phyloP scores from a whole-genome alignment of 495 filamentous ascomycete genomes.

The Daldinia grandis region DNA sequence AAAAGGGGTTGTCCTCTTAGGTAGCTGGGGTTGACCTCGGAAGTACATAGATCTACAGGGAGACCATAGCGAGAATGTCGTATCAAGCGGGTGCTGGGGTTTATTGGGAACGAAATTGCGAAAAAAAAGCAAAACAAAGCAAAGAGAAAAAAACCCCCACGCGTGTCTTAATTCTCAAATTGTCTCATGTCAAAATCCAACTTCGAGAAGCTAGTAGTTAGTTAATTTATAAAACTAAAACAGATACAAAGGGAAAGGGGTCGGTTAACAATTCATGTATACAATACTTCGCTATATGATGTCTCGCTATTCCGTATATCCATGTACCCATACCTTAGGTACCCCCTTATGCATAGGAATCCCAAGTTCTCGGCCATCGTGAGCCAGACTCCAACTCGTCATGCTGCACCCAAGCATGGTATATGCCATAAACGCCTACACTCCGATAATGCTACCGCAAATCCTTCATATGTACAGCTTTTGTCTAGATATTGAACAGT shows the following conservation, averaged over 20 bases:
- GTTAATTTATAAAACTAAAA: neutral
- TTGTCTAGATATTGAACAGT: conserved; percentile 71
- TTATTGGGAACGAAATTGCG: neutral
- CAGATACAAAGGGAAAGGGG: neutral
- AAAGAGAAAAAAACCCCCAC: too few species aligned
- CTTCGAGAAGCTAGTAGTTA: neutral
- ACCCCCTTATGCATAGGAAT: neutral
- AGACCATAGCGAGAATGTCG: neutral
- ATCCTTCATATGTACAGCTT: conserved; percentile 7
- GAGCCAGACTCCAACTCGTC: conserved; percentile 12
- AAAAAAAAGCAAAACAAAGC: neutral
- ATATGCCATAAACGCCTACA: conserved; percentile 37
- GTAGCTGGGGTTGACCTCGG: neutral
- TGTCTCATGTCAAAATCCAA: neutral
- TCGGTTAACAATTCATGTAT: neutral
- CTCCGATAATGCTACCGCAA: conserved; percentile 31
- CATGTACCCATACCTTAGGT: conserved; percentile 10
- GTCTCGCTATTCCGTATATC: conserved; percentile 9
- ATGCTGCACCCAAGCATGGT: conserved; percentile 26
- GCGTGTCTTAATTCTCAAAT: neutral
- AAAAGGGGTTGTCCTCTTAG: neutral
- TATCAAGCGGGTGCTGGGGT: neutral
- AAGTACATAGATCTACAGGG: neutral
- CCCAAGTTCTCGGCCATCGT: conserved; percentile 6
- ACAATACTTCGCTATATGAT: conserved; percentile 28